Evolutionary conservation across 2,329 filamentous ascomycete species (phyloP).

Genomic region (Sporothrix schenckii): DNA sequence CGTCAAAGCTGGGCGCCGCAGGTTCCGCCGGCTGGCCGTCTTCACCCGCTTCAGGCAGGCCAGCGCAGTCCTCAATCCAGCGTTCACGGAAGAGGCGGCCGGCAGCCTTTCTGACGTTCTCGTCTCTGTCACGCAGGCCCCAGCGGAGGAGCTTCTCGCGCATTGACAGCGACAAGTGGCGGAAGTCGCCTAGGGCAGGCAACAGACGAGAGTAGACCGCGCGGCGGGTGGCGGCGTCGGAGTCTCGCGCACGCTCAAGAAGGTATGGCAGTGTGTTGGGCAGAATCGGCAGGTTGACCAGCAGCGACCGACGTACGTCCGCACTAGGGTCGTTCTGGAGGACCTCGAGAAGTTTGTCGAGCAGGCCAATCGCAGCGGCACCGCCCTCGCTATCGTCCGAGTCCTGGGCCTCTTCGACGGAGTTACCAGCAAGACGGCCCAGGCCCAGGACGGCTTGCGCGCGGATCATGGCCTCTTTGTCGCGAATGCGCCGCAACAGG

Average conservation of each 20-base stretch:
- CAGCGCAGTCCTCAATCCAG: constrained; percentile 97
- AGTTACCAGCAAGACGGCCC: constrained; percentile 79
- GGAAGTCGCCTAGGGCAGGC: constrained; percentile 88
- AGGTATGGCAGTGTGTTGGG: constrained; percentile 82
- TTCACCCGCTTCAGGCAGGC: constrained; percentile 60
- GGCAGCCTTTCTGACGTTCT: constrained; percentile 89
- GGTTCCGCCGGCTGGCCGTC: constrained; percentile 59
- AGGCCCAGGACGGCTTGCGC: constrained; percentile 90
- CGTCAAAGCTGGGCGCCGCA: constrained; percentile 73
- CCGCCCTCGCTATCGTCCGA: constrained; percentile 71
- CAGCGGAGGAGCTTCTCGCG: constrained; percentile 92
- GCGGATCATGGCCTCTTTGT: constrained; percentile 91
- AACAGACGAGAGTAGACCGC: constrained; percentile 85
- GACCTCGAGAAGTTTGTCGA: constrained; percentile 82
- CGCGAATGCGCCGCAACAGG: constrained; percentile 80
- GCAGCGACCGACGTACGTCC: constrained; percentile 83
- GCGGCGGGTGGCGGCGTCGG: constrained; percentile 80
- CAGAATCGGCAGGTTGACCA: constrained; percentile 87
- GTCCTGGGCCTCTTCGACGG: constrained; percentile 69
- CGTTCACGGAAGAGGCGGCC: constrained; percentile 87
- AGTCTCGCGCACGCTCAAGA: constrained; percentile 85
- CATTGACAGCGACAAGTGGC: constrained; percentile 89
- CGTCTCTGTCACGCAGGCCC: constrained; percentile 91
- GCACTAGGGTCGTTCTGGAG: constrained; percentile 93
- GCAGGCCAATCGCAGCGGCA: constrained; percentile 65